Evolutionary conservation across 805 yeast species (phyloP).

Genomic region (Kodamaea neixiangensis): DNA sequence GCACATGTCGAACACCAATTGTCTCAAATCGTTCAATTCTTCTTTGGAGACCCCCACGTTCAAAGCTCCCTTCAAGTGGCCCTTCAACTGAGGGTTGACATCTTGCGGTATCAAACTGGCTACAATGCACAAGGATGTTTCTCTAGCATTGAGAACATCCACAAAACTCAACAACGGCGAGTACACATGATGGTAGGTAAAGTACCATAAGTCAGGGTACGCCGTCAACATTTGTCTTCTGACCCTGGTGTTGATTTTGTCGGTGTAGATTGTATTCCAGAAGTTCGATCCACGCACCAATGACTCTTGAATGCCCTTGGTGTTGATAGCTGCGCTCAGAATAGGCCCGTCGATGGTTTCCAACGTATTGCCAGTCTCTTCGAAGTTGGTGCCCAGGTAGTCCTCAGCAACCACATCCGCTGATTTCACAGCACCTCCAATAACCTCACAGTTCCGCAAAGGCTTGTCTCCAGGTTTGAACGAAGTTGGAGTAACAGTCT

Average conservation of each 20-base stretch:
- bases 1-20: slow-evolving; percentile 62
- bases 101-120: slow-evolving; percentile 88
- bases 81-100: slow-evolving; percentile 89
- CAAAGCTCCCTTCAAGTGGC: slow-evolving; percentile 84
- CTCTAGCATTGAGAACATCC: slow-evolving; percentile 60
- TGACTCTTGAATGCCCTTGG: slow-evolving; percentile 23
- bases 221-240: slow-evolving; percentile 66
- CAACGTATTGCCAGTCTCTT: slow-evolving; percentile 14
- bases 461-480: slow-evolving; percentile 27
- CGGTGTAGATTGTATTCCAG: slow-evolving; percentile 71
- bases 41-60: slow-evolving; percentile 73
- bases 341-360: slow-evolving; percentile 47
- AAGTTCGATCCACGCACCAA: slow-evolving; percentile 57
- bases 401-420: slow-evolving; percentile 43
- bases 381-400: slow-evolving; percentile 38
- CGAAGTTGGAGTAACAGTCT: slow-evolving; percentile 61
- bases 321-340: slow-evolving; percentile 30
- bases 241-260: slow-evolving; percentile 71
- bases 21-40: slow-evolving; percentile 60
- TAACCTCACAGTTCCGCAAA: slow-evolving; percentile 29
- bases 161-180: slow-evolving; percentile 73
- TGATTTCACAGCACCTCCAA: slow-evolving; percentile 37
- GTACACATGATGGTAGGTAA: slow-evolving; percentile 70
- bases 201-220: slow-evolving; percentile 84
- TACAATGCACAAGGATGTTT: slow-evolving; percentile 75